Conservation (phyloP, 2,329 filamentous ascomycete genomes). For the Phyllosticta citribraziliensis region DNA sequence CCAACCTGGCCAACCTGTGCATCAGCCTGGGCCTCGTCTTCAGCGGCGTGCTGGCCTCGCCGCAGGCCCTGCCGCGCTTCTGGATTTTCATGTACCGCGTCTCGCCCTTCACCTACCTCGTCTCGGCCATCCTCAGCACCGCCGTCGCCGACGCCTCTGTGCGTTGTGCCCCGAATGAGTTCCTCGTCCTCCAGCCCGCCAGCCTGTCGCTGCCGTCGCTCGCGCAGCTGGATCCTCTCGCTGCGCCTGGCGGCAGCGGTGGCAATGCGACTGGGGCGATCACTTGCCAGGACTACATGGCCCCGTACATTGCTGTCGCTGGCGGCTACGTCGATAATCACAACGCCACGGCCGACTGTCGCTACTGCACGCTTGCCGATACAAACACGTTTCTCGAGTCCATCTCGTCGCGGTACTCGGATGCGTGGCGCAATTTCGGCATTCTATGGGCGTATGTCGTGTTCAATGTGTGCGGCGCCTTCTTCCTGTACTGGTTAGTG, state of each 20-base stretch:
- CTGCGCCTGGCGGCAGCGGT: not conserved
- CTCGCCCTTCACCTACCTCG: slow-evolving; percentile 74
- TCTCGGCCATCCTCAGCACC: slow-evolving; percentile 60
- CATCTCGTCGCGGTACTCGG: slow-evolving; percentile 28
- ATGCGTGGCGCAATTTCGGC: slow-evolving; percentile 40
- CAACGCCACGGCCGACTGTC: slow-evolving; percentile 19
- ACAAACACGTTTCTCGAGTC: slow-evolving; percentile 27
- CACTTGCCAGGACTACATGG: slow-evolving; percentile 54
- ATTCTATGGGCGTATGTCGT: slow-evolving; percentile 38
- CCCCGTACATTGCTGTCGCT: slow-evolving; percentile 34
- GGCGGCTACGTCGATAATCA: slow-evolving; percentile 29
- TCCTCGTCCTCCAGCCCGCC: slow-evolving; percentile 54
- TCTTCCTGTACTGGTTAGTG: slow-evolving; percentile 39
- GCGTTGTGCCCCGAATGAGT: slow-evolving; percentile 59
- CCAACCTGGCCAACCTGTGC: slow-evolving; percentile 64
- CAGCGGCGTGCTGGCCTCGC: slow-evolving; percentile 61
- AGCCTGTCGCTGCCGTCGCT: slow-evolving; percentile 14
- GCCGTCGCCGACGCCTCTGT: slow-evolving; percentile 60
- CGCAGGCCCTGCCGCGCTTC: slow-evolving; percentile 56
- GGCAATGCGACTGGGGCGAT: too few relatives aligned
- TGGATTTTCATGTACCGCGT: slow-evolving; percentile 81
- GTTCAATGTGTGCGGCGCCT: slow-evolving; percentile 36
- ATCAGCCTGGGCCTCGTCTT: slow-evolving; percentile 68
- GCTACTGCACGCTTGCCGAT: slow-evolving; percentile 25
- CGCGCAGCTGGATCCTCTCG: slow-evolving; percentile 23